Evolutionary conservation across 1,139 yeast species (phyloP), one percentile per base, ranked within the genome.

Genomic region (Suhomyces guaymorum): DNA sequence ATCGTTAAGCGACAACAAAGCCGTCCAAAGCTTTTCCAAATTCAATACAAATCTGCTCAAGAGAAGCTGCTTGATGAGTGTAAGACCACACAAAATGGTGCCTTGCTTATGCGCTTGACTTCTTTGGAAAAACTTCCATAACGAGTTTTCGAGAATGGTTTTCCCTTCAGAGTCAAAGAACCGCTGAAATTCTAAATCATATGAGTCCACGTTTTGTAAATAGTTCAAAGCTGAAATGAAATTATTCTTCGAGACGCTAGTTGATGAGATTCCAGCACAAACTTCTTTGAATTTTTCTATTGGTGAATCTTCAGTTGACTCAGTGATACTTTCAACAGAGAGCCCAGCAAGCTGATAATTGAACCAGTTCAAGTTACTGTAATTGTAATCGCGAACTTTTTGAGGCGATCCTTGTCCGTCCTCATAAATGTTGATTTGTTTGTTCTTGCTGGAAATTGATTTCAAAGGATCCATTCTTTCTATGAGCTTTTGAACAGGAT

Each of bases 401-500:
- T 61, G 68, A 0, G 70, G 69, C 1, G 71, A 65, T 4, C 67
- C 66, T 7, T 48, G 37, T 5, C 39, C 45, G 46, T 70, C 76
- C 28, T 69, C 70, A 38, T 53, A 71, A 8, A 71, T 71, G 13
- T 54, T 43, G 21, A 71, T 69, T 4, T 62, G 65, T 28, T 60
- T 61, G 32, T 54, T 60, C 31, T 55, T 59, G 28, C 51, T 61
- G 0, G 75, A 59, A 6, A 65, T 52, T 5, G 62, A 54, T 31
- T 50, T 61, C 16, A 71, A 49, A 1, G 77, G 77, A 44, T 71
- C 76, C 1, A 67, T 58, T 40, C 56, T 67, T 15, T 68, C 74
- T 23, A 70, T 65, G 18, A 68, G 50, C 1, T 54, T 44, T 40
- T 68, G 69, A 12, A 66, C 51, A 5, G 57, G 54, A 33, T 50